phyloP scores from a whole-genome alignment of 2,329 filamentous ascomycete genomes.

The Knoxdaviesia proteae region DNA sequence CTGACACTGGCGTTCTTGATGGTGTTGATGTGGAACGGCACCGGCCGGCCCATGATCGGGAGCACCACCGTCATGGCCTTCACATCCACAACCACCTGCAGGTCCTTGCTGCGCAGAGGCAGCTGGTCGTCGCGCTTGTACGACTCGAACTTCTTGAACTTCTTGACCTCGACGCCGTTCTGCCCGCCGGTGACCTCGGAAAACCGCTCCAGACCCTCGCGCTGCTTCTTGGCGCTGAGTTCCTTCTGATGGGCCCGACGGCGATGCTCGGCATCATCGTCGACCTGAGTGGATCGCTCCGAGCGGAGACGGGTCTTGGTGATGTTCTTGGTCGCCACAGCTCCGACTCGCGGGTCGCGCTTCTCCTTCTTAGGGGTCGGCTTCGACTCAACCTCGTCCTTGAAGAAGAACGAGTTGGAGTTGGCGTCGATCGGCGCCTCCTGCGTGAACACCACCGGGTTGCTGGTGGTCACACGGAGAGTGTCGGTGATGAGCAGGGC shows the following conservation, averaged over 20 bases:
- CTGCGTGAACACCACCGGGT: slow-evolving; percentile 77
- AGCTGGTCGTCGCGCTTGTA: slow-evolving; percentile 97
- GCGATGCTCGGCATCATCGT: slow-evolving; percentile 74
- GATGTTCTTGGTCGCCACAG: slow-evolving; percentile 85
- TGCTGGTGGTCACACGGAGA: slow-evolving; percentile 61
- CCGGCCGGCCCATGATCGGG: slow-evolving; percentile 90
- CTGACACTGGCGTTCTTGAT: slow-evolving; percentile 99
- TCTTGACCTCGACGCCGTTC: slow-evolving; percentile 86
- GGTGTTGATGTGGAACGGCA: slow-evolving; percentile 92
- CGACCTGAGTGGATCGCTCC: slow-evolving; percentile 68
- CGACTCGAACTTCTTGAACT: slow-evolving; percentile 97
- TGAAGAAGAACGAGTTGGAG: slow-evolving; percentile 95
- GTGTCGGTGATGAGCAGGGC: slow-evolving; percentile 85
- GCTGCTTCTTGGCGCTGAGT: slow-evolving; percentile 67
- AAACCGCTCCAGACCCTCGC: slow-evolving; percentile 69
- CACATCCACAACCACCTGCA: slow-evolving; percentile 74
- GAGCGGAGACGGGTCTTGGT: slow-evolving; percentile 82
- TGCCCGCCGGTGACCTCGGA: slow-evolving; percentile 66
- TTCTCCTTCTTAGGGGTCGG: slow-evolving; percentile 80
- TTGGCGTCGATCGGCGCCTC: slow-evolving; percentile 83
- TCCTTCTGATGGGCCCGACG: slow-evolving; percentile 87
- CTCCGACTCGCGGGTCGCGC: slow-evolving; percentile 62
- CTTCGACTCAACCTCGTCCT: slow-evolving; percentile 78
- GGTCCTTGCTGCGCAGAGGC: slow-evolving; percentile 59
- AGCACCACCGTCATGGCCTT: slow-evolving; percentile 83